Percentiles rank a stretch among this genome's conserved stretches.
Conservation (phyloP, 306 rosid species). For the Castanea mollissima region DNA sequence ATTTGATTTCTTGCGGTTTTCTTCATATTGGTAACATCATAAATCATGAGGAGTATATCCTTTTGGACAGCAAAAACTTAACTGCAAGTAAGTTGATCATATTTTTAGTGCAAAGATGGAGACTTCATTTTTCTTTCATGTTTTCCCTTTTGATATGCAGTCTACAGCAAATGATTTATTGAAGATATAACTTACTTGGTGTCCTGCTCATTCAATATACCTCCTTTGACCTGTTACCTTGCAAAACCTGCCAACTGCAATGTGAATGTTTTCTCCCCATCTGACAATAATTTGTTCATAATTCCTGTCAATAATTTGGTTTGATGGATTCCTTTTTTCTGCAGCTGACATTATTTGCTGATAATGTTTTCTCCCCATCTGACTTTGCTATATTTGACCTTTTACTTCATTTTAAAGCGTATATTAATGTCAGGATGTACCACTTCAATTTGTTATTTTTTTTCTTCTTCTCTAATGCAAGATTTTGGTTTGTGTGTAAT, state of each 20-base stretch:
- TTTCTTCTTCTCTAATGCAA: constrained; percentile 1
- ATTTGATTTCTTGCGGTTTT: too few relatives aligned
- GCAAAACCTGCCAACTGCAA: background rate
- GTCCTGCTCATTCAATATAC: background rate
- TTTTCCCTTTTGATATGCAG: background rate
- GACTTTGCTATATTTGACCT: background rate
- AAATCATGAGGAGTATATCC: too few relatives aligned
- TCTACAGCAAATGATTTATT: background rate
- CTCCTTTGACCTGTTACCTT: background rate
- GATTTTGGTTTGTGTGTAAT: constrained; percentile 18
- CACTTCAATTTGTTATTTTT: background rate
- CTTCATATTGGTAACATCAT: too few relatives aligned
- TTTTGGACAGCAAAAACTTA: too few relatives aligned
- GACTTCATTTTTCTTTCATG: background rate
- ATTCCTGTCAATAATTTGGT: too few relatives aligned
- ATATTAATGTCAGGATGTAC: background rate
- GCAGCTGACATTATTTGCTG: too few relatives aligned
- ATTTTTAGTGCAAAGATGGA: background rate
- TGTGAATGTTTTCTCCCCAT: too few relatives aligned
- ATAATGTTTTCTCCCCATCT: too few relatives aligned
- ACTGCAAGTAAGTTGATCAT: background rate
- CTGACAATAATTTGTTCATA: too few relatives aligned
- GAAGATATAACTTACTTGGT: background rate
- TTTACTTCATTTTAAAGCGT: constrained; percentile 1
- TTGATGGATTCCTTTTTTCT: too few relatives aligned